Evolutionary conservation across 495 filamentous ascomycete genomes (phyloP).

Genomic region (Aspergillus baeticus): DNA sequence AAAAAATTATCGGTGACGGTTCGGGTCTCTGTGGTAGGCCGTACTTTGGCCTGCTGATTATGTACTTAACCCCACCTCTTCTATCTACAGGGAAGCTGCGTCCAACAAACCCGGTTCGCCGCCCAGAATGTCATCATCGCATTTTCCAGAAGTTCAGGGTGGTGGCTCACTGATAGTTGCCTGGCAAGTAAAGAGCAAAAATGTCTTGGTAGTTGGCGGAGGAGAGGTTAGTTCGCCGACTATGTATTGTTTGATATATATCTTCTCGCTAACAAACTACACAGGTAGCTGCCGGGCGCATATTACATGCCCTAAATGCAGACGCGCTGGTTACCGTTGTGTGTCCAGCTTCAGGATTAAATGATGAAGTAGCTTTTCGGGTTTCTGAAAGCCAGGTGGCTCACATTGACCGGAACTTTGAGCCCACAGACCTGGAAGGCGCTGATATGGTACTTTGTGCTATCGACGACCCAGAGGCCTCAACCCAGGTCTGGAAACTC

Average conservation of each 20-base stretch:
- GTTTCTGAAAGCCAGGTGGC: constrained; percentile 69
- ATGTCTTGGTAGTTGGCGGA: constrained; percentile 84
- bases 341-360: constrained; percentile 74
- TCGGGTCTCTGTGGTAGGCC: constrained; percentile 4
- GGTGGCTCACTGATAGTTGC: constrained; percentile 92
- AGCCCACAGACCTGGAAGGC: constrained; percentile 73
- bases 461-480: constrained; percentile 87
- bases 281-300: constrained; percentile 92
- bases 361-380: constrained; percentile 82
- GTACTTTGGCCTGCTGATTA: background rate
- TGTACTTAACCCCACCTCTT: background rate
- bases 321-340: constrained; percentile 88
- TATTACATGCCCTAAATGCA: constrained; percentile 88
- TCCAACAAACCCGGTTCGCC: constrained; percentile 4
- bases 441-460: constrained; percentile 88
- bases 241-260: constrained; percentile 5
- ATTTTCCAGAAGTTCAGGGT: constrained; percentile 78
- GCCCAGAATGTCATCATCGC: constrained; percentile 47
- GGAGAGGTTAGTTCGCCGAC: constrained; percentile 66
- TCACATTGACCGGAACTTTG: constrained; percentile 79
- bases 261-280: constrained; percentile 4
- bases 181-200: constrained; percentile 86
- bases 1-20: constrained; percentile 8
- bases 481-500: constrained; percentile 82
- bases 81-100: background rate